Evolutionary conservation across 2,329 filamentous ascomycete genomes (phyloP), one percentile per base, ranked within the genome.

Genomic region (Aspergillus terreus): DNA sequence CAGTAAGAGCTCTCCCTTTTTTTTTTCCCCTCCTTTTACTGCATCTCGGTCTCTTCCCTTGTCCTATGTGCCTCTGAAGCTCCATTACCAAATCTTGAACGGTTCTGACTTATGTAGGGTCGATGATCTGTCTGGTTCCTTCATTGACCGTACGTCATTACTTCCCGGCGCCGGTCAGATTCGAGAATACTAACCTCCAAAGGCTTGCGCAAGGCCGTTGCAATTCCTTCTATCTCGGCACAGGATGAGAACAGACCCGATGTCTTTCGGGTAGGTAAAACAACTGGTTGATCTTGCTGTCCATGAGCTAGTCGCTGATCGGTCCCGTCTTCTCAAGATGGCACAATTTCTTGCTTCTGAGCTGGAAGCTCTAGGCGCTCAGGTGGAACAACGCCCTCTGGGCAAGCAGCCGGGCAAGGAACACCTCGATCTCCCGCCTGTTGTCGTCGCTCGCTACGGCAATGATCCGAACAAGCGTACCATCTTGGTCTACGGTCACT

Each of bases 401-500:
- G 94, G 94, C 68, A 91, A 92, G 76, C 92, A 99, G 77, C 92
- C 90, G 51, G 88, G 89, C 69, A 90, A 90, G 70, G 90, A 95
- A 68, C 81, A 92, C 63, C 85, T 99, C 62, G 86, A 96, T 51
- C 86, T 99, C 14, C 94, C 94, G 3, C 94, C 94, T 1, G 92
- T 96, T 47, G 84, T 99, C 50, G 83, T 99, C 57, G 92, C 87
- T 46, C 87, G 94, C 61, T 97, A 97, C 72, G 92, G 94, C 61
- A 89, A 84, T 72, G 92, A 97, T 72, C 86, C 88, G 73, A 90
- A 83, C 72, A 99, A 97, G 83, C 84, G 89, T 54, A 97, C 92
- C 33, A 94, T 99, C 61, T 81, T 99, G 56, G 90, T 99, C 44
- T 99, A 99, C 69, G 94, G 94, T 44, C 94, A 99, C 79, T 99